Evolutionary conservation across 768 basidiomycete species (phyloP).

Genomic region (Boletus rufocinnamomeus): DNA sequence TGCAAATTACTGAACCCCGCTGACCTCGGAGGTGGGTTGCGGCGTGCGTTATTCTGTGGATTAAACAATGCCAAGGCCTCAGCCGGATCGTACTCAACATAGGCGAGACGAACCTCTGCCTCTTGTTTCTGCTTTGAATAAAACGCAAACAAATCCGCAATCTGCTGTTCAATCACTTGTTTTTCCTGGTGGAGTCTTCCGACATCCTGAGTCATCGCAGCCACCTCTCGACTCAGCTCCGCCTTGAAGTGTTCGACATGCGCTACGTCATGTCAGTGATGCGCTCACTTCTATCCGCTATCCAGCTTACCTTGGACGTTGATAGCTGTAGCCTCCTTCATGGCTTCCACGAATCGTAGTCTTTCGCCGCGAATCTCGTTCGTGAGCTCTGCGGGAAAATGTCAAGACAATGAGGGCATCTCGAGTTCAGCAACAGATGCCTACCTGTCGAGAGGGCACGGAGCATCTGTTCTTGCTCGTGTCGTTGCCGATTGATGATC

Average conservation of each 20-base stretch:
- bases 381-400: conserved; percentile 58
- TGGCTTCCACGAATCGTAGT: conserved; percentile 88
- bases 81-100: not conserved
- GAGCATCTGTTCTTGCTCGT: conserved; percentile 72
- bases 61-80: conserved; percentile 1
- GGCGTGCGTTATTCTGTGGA: conserved; percentile 28
- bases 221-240: conserved; percentile 72
- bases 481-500: conserved; percentile 67
- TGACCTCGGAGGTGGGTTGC: conserved; percentile 23
- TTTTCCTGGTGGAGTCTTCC: conserved; percentile 65
- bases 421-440: conserved; percentile 7
- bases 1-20: conserved; percentile 28
- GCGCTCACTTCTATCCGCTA: not conserved
- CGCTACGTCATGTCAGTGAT: conserved; percentile 41
- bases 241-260: conserved; percentile 90
- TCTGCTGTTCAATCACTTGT: conserved; percentile 66
- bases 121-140: conserved; percentile 65
- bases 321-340: conserved; percentile 89
- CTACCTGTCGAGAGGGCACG: conserved; percentile 64
- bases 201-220: conserved; percentile 74
- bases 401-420: not conserved
- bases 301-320: conserved; percentile 68
- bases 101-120: conserved; percentile 26
- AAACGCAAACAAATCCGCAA: conserved; percentile 71
- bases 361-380: conserved; percentile 85